Percentiles rank a stretch among this genome's conserved stretches.
Conservation (phyloP, 495 filamentous ascomycete species). For the Neohortaea acidophila region DNA sequence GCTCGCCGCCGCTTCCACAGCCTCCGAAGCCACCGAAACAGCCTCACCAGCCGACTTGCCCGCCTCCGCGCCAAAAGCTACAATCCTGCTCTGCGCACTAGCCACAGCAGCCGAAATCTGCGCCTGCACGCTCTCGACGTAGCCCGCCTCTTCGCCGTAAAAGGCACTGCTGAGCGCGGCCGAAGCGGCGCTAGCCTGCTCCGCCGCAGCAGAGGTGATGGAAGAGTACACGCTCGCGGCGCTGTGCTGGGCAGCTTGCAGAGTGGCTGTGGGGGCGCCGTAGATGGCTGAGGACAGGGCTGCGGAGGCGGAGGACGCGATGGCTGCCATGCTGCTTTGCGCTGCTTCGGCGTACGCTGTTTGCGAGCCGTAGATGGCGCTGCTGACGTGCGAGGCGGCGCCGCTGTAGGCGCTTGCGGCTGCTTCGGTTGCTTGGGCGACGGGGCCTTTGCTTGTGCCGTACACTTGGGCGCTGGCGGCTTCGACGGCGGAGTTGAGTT, state of each 20-base stretch:
- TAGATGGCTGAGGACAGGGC: conserved; percentile 42
- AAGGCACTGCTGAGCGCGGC: conserved; percentile 20
- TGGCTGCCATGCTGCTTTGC: conserved; percentile 33
- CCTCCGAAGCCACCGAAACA: conserved; percentile 25
- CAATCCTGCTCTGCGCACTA: conserved; percentile 35
- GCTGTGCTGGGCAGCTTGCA: conserved; percentile 25
- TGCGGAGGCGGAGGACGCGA: conserved; percentile 34
- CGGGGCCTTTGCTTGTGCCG: conserved; percentile 40
- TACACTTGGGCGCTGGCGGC: conserved; percentile 46
- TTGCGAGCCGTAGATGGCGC: conserved; percentile 41
- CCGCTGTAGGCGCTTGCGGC: conserved; percentile 36
- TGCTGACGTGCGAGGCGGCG: conserved; percentile 34
- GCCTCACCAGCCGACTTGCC: conserved; percentile 20
- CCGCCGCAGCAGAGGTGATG: conserved; percentile 26
- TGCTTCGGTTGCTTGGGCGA: conserved; percentile 38
- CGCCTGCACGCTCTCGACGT: conserved; percentile 39
- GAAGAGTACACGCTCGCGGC: conserved; percentile 25
- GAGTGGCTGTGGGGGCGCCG: conserved; percentile 30
- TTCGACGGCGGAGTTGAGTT: conserved; percentile 44
- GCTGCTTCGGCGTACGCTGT: conserved; percentile 36
- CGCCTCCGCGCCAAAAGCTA: conserved; percentile 30
- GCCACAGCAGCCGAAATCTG: conserved; percentile 34
- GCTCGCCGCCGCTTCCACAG: conserved; percentile 33
- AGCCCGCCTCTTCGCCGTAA: conserved; percentile 36
- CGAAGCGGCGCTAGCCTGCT: conserved; percentile 21